Evolutionary conservation across 106 monocot species (phyloP), one percentile per base, ranked within the genome.

Genomic region (Dendrobium chrysotoxum): DNA sequence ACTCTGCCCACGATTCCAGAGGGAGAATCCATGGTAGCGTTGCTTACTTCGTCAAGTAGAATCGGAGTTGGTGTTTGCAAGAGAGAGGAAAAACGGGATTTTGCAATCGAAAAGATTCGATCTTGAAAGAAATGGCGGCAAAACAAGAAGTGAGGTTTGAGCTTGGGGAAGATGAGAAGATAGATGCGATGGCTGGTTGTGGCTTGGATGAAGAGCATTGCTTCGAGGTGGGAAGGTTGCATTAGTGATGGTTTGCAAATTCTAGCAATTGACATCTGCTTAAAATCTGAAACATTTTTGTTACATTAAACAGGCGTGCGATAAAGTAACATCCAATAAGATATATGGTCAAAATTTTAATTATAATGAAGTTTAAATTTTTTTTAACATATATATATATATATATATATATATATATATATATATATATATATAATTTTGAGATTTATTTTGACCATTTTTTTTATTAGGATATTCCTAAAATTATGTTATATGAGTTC

Each of bases 71-170:
- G 30, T 82, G 2, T 77, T 35, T 58, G 74, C 40, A 28, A 75
- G n/a, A 40, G 68, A 4, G 61, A 71, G 30, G 77, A 18, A 18
- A 39, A 17, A 35, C 47, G 39, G 28, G 81, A 40, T 4, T 12
- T 25, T 44, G 40, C 17, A 42, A 54, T 75, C 4, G 57, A 31
- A 57, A 75, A 75, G 25, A 75, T 75, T 25, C 15, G 57, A 75
- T 57, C 58, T 70, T 81, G 81, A 65, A 78, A 73, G 35, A 78
- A 85, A 13, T 58, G 75, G 80, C 46, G 79, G 77, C 54, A 54
- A 73, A 68, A 47, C 47, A 46, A 76, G 23, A 16, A 76, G 28
- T 8, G 21, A 21, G 46, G 12, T 76, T 47, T 76, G 74, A 74
- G 74, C 20, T 40, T 42, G 42, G 74, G 74, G 42, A 74, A 74